Conservation (phyloP, 805 yeast species). For the Yamadazyma nakazawae region DNA sequence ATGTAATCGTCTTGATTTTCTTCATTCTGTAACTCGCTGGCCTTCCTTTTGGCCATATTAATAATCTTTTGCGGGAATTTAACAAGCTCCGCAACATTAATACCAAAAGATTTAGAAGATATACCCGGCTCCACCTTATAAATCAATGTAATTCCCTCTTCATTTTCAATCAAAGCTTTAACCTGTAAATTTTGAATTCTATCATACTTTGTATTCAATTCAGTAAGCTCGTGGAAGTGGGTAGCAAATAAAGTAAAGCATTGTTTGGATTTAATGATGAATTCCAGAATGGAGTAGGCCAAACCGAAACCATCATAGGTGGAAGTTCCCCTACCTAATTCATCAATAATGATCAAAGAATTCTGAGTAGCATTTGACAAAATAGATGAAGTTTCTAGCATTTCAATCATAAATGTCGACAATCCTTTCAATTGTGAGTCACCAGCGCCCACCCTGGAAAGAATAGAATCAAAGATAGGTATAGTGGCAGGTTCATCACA, state of each 20-base stretch:
- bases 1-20: conserved; percentile 39
- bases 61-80: conserved; percentile 88
- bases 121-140: conserved; percentile 97
- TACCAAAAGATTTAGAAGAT: conserved; percentile 94
- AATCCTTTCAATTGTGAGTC: conserved; percentile 97
- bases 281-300: conserved; percentile 95
- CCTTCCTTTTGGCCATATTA: conserved; percentile 93
- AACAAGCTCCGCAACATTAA: conserved; percentile 95
- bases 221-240: conserved; percentile 94
- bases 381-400: conserved; percentile 90
- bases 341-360: conserved; percentile 87
- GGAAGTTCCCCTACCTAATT: conserved; percentile 87
- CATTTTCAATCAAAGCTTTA: conserved; percentile 76
- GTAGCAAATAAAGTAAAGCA: conserved; percentile 93
- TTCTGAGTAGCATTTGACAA: conserved; percentile 72
- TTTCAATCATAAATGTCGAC: conserved; percentile 88
- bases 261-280: conserved; percentile 63
- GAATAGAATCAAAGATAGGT: conserved; percentile 82
- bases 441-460: conserved; percentile 98
- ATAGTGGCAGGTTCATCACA: conserved; percentile 61
- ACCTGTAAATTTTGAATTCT: conserved; percentile 85
- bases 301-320: conserved; percentile 96
- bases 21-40: conserved; percentile 74
- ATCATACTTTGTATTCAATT: conserved; percentile 56
- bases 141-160: conserved; percentile 74